Evolutionary conservation across 2,329 filamentous ascomycete genomes (phyloP).

Genomic region (Colletotrichum spaethianum): DNA sequence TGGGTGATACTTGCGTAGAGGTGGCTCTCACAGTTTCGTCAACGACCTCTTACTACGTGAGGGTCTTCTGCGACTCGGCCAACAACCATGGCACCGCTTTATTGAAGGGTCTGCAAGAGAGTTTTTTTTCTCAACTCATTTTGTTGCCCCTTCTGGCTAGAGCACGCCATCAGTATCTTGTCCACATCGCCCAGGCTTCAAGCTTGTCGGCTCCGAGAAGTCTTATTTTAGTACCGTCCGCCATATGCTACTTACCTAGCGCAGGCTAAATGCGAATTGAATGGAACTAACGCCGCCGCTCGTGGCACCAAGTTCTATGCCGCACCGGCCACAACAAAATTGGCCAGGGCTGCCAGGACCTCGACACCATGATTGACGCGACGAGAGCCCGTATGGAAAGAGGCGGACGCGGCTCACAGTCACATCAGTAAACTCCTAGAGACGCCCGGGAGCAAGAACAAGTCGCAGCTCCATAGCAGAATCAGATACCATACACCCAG

Average conservation of each 20-base stretch:
- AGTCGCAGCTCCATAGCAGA: not conserved
- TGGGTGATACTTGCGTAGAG: not conserved
- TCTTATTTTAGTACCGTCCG: slow-evolving; percentile 25
- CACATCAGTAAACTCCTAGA: not conserved
- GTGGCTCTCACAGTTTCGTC: not conserved
- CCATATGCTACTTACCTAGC: slow-evolving; percentile 5
- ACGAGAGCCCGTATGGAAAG: not conserved
- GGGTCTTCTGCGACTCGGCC: not conserved
- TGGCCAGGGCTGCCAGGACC: not conserved
- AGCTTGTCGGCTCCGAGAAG: slow-evolving; percentile 1
- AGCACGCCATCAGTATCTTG: not conserved
- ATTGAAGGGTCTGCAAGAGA: not conserved
- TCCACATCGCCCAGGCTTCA: not conserved
- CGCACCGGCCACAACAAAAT: slow-evolving; percentile 2
- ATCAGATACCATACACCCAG: not conserved
- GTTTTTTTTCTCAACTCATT: not conserved
- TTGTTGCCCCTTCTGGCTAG: not conserved
- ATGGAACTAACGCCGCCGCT: slow-evolving; percentile 16
- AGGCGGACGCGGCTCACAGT: not conserved
- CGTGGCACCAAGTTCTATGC: not conserved
- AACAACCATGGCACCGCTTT: not conserved
- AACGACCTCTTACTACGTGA: not conserved
- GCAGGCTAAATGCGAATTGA: slow-evolving; percentile 10
- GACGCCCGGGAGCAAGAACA: not conserved
- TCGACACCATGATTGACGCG: not conserved